Conservation (phyloP, 331 rosid species). For the Telfairia occidentalis region DNA sequence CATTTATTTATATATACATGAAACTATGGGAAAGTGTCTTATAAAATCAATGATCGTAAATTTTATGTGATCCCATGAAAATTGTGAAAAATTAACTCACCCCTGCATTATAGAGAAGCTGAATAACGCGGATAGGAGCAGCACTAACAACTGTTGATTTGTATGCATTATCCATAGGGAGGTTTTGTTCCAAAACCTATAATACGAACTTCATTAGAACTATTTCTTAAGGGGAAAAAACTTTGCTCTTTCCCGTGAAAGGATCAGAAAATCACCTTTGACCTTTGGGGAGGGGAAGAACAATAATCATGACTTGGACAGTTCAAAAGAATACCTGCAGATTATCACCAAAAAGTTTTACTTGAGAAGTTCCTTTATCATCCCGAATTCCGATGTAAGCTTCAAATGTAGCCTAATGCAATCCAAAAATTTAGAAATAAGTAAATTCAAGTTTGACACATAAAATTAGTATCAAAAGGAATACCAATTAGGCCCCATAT, state of each 20-base stretch:
- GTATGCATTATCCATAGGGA: slow-evolving; percentile 76
- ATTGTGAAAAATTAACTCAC: slow-evolving; percentile 35
- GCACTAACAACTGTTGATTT: slow-evolving; percentile 69
- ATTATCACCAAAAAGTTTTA: slow-evolving; percentile 84
- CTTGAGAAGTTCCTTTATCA: slow-evolving; percentile 73
- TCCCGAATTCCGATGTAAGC: slow-evolving; percentile 83
- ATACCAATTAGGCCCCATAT: not conserved
- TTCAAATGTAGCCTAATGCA: slow-evolving; percentile 80
- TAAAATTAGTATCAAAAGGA: not conserved
- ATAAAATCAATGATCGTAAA: not conserved
- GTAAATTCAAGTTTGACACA: not conserved
- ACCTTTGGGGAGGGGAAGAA: not conserved
- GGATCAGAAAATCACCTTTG: not conserved
- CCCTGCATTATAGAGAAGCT: slow-evolving; percentile 82
- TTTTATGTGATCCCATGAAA: not conserved
- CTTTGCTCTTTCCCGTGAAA: not conserved
- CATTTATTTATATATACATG: not conserved
- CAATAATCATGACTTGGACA: not conserved
- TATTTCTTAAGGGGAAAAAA: not conserved
- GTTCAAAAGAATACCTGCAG: slow-evolving; percentile 42
- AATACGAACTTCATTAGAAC: not conserved
- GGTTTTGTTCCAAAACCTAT: slow-evolving; percentile 85
- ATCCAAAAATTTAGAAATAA: slow-evolving; percentile 9
- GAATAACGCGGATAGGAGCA: slow-evolving; percentile 87
- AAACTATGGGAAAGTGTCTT: not conserved